phyloP scores from a whole-genome alignment of 805 yeast genomes.

The Suhomyces emberorum region DNA sequence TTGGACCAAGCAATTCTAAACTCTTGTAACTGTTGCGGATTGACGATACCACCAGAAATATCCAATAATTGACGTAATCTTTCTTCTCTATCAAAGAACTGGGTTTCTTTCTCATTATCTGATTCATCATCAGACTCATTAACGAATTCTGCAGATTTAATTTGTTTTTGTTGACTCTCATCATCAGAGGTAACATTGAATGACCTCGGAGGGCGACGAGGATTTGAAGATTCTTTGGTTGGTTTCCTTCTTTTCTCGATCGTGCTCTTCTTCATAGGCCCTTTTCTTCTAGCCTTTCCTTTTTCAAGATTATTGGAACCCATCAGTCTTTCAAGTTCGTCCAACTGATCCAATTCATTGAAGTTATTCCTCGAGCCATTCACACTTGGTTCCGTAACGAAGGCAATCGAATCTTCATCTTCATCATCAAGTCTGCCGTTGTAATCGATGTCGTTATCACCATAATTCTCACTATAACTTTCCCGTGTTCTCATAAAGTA shows the following conservation, averaged over 20 bases:
- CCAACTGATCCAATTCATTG: slow-evolving; percentile 39
- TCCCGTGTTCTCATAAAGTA: slow-evolving; percentile 28
- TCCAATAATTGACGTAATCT: slow-evolving; percentile 40
- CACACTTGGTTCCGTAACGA: slow-evolving; percentile 10
- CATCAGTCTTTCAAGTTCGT: slow-evolving; percentile 22
- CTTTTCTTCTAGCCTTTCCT: slow-evolving; percentile 27
- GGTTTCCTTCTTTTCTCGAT: background rate
- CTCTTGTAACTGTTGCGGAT: slow-evolving; percentile 28
- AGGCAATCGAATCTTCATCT: slow-evolving; percentile 23
- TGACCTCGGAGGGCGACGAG: slow-evolving; percentile 20
- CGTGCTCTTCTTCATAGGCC: slow-evolving; percentile 7
- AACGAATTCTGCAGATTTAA: slow-evolving; percentile 53
- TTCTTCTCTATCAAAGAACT: slow-evolving; percentile 56
- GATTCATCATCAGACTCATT: slow-evolving; percentile 62
- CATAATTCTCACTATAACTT: slow-evolving; percentile 13
- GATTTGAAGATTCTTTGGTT: slow-evolving; percentile 1
- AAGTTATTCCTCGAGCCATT: slow-evolving; percentile 11
- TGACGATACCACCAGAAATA: slow-evolving; percentile 38
- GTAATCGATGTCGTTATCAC: slow-evolving; percentile 13
- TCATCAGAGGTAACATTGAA: slow-evolving; percentile 30
- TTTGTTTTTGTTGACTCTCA: slow-evolving; percentile 14
- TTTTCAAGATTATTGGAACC: slow-evolving; percentile 13
- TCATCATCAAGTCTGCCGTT: slow-evolving; percentile 18
- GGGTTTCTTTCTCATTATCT: slow-evolving; percentile 51
- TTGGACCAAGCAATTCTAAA: slow-evolving; percentile 31